phyloP scores from a whole-genome alignment of 2,329 filamentous ascomycete species.

The Phoma sp. region DNA sequence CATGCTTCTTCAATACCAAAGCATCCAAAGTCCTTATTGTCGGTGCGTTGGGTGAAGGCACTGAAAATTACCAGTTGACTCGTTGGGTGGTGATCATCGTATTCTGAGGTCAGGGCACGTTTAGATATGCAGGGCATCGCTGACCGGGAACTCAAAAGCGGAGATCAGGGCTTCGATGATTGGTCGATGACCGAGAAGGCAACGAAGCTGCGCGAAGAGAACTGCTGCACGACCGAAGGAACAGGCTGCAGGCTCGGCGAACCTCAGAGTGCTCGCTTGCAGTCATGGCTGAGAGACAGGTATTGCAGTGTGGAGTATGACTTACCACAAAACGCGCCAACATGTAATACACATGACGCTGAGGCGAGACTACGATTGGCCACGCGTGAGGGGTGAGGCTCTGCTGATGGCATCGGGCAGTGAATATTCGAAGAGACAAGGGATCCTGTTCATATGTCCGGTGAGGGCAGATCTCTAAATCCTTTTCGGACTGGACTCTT shows the following conservation, averaged over 20 bases:
- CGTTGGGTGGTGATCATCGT: conserved; percentile 23
- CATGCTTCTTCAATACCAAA: conserved; percentile 29
- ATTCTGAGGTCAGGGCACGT: conserved; percentile 35
- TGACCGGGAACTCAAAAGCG: conserved; percentile 33
- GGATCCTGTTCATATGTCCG: conserved; percentile 7
- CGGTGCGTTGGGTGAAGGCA: conserved; percentile 11
- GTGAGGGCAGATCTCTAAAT: conserved; percentile 2
- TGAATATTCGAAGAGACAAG: neutral
- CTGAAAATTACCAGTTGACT: conserved; percentile 23
- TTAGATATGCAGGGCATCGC: conserved; percentile 28
- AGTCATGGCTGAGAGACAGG: conserved; percentile 9
- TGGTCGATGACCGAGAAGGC: conserved; percentile 22
- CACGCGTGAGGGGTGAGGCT: conserved; percentile 15
- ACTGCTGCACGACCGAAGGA: conserved; percentile 17
- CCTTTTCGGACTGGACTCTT: neutral
- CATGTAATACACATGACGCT: conserved; percentile 8
- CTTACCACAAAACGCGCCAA: conserved; percentile 3
- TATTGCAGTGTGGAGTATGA: conserved; percentile 8
- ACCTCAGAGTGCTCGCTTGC: conserved; percentile 14
- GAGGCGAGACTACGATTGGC: conserved; percentile 5
- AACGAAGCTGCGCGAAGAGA: conserved; percentile 20
- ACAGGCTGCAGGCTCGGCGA: conserved; percentile 25
- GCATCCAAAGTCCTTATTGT: neutral
- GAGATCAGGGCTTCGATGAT: conserved; percentile 25
- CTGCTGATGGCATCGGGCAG: conserved; percentile 4